These are phyloP conservation scores for Tylopilus orsonianus DNA, from an alignment of 1,284 basidiomycete genomes.

Conservation along the genomic window DNA sequence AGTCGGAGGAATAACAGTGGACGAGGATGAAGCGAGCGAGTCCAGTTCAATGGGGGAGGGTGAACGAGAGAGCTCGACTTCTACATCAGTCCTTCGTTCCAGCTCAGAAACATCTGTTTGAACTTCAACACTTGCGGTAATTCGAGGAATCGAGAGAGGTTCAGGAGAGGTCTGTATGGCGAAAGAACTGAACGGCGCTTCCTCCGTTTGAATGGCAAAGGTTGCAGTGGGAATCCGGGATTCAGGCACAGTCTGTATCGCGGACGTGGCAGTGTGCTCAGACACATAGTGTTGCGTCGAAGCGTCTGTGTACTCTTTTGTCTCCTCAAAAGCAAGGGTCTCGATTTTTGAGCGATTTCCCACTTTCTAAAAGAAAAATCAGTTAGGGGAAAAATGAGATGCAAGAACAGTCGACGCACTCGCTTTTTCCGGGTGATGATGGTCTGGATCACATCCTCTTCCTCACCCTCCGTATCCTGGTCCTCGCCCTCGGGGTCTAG, in stretches of 20 bases:
- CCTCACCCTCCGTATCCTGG: slow-evolving; percentile 65
- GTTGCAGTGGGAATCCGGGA: slow-evolving; percentile 23
- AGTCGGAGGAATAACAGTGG: slow-evolving; percentile 65
- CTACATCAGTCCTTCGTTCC: slow-evolving; percentile 31
- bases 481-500: slow-evolving; percentile 44
- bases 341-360: slow-evolving; percentile 54
- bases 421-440: slow-evolving; percentile 78
- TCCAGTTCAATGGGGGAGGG: slow-evolving; percentile 47
- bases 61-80: slow-evolving; percentile 38
- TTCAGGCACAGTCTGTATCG: slow-evolving; percentile 41
- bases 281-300: slow-evolving; percentile 63
- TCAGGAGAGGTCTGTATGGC: slow-evolving; percentile 37
- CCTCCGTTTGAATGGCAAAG: slow-evolving; percentile 34
- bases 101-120: slow-evolving; percentile 57
- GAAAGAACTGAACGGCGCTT: slow-evolving; percentile 13
- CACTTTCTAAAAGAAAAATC: slow-evolving; percentile 53
- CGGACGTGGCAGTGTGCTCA: slow-evolving; percentile 42
- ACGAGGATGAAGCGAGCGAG: slow-evolving; percentile 66
- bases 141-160: slow-evolving; percentile 31
- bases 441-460: slow-evolving; percentile 72
- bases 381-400: slow-evolving; percentile 6
- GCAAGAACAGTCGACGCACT: slow-evolving; percentile 42
- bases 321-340: slow-evolving; percentile 58
- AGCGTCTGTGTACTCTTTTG: slow-evolving; percentile 69
- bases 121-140: slow-evolving; percentile 49